These are phyloP conservation scores for Fusarium dimerum DNA, from an alignment of 2,329 filamentous ascomycete genomes.

Conservation along the genomic window DNA sequence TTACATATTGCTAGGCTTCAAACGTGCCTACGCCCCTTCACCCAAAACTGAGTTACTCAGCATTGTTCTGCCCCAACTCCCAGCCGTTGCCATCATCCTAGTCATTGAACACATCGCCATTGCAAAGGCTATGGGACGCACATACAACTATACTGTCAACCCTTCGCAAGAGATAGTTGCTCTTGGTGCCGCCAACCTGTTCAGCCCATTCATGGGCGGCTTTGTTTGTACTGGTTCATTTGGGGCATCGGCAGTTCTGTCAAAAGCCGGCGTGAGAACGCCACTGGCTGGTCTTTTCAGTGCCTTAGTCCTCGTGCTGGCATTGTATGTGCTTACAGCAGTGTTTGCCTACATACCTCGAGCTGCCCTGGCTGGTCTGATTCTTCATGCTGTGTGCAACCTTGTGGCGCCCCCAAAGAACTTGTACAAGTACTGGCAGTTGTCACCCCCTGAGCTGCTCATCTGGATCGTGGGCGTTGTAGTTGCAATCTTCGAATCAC, in stretches of 20 bases:
- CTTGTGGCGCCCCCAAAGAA: conserved; percentile 72
- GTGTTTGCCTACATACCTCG: conserved; percentile 83
- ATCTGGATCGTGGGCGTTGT: conserved; percentile 77
- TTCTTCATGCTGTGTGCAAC: conserved; percentile 82
- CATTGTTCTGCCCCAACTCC: conserved; percentile 62
- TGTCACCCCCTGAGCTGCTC: conserved; percentile 71
- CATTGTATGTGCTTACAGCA: conserved; percentile 74
- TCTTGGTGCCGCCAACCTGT: conserved; percentile 73
- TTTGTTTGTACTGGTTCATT: conserved; percentile 50
- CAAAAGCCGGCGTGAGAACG: conserved; percentile 79
- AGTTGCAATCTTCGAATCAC: conserved; percentile 49
- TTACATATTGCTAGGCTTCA: conserved; percentile 52
- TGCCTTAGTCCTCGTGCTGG: conserved; percentile 72
- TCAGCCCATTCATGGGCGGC: conserved; percentile 72
- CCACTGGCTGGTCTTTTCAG: conserved; percentile 79
- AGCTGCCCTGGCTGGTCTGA: conserved; percentile 70
- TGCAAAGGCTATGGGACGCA: conserved; percentile 77
- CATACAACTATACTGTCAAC: conserved; percentile 78
- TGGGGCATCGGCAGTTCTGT: conserved; percentile 76
- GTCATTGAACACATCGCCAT: conserved; percentile 85
- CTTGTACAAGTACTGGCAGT: conserved; percentile 76
- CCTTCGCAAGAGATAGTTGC: conserved; percentile 80
- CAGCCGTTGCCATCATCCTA: conserved; percentile 73
- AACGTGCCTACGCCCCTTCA: conserved; percentile 60
- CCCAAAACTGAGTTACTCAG: conserved; percentile 58